phyloP scores from a whole-genome alignment of 148 eudicot genomes.

The Arctostaphylos glauca region DNA sequence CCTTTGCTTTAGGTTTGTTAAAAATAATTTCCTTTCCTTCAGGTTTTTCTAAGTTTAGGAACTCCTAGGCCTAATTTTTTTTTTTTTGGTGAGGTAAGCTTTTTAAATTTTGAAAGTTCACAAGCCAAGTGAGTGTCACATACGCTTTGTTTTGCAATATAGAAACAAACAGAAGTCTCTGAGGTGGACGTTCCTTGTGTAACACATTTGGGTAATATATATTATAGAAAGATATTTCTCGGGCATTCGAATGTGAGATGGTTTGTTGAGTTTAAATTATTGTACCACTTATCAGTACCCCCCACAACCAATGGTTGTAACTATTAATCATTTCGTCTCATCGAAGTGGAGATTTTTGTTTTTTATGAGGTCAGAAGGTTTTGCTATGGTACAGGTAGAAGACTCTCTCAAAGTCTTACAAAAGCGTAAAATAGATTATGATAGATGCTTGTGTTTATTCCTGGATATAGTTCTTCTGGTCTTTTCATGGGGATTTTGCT shows the following conservation, averaged over 20 bases:
- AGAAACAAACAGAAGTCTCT: background rate
- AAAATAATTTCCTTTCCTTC: background rate
- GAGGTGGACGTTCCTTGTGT: background rate
- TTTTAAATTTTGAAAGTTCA: background rate
- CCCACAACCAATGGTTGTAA: background rate
- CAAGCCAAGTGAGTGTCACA: background rate
- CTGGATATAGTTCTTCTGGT: slow-evolving; percentile 5
- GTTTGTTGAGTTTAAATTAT: background rate
- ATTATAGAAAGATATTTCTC: background rate
- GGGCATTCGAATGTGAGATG: background rate
- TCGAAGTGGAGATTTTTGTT: background rate
- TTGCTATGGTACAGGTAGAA: background rate
- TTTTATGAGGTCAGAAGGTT: background rate
- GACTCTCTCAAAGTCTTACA: background rate
- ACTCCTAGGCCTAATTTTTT: background rate
- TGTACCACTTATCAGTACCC: background rate
- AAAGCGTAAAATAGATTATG: background rate
- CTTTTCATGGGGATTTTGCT: background rate
- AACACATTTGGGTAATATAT: background rate
- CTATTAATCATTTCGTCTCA: background rate
- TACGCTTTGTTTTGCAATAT: background rate
- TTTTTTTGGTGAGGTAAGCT: background rate
- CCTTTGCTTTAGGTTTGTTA: no score
- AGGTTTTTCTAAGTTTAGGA: background rate
- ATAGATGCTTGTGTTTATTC: background rate